Base-by-base conservation (phyloP, 2,329 filamentous ascomycete species). In the Xylaria polymorpha region DNA sequence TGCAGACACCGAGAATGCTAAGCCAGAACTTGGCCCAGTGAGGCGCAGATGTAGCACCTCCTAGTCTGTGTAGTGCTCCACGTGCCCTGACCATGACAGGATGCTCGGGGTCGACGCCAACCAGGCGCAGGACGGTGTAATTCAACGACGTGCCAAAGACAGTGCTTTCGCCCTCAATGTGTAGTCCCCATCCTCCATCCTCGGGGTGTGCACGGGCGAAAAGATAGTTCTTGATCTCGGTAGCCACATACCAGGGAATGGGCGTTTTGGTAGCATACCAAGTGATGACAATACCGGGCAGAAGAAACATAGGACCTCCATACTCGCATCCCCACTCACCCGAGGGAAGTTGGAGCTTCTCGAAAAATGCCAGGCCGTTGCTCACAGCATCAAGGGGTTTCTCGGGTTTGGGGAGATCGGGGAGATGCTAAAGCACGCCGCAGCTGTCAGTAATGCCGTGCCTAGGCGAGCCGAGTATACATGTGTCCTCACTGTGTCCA, bases 1-100 rank as follows among this genome's bases (percentile, higher is more conserved):
- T 84, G 77, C 90, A 90, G 4, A 98, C 87, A 18, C 94, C 94
- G 69, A 99, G 82, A 2, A 97, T 86, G 46, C 91, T 91, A 56
- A 99, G 86, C 94, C 94, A 98, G 80, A 97, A 97, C 78, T 99
- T 99, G n/a, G 89, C 89, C 96, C 96, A 99, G 78, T 98, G 96
- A 25, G 96, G 97, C 1, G 89, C 89, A 75, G 94, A 90, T 15
- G 92, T 84, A 1, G 94, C 94, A 35, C 96, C 95, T 12, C 96
- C 96, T 48, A 98, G 85, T 77, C 91, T 90, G 81, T 98, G 94
- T 39, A 99, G 83, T 22, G 90, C 91, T 1, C 86, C 90, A 70
- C 97, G 88, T 1, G 96, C 96, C 80, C 93, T 96, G 61, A 93
- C 86, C 90, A 98, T 93, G 50, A 92, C 84, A 15, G 92, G 90